Percentiles rank a stretch among this genome's conserved stretches.
These are phyloP conservation scores for Aspergillus hancockii DNA, from an alignment of 495 filamentous ascomycete species.

Conservation along the genomic window DNA sequence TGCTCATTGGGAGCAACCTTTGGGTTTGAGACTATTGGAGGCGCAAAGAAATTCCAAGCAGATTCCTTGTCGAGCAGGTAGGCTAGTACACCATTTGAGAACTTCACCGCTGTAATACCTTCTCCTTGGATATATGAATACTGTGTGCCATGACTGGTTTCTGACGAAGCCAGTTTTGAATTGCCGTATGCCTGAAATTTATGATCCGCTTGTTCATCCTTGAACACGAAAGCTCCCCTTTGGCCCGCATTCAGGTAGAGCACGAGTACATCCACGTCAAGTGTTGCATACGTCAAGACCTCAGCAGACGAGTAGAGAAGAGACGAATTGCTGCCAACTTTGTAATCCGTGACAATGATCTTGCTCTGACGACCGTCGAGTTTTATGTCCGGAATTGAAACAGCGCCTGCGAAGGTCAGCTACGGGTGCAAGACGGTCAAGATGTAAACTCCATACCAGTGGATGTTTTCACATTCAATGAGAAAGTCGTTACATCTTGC, in stretches of 20 bases:
- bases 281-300: slow-evolving; percentile 58
- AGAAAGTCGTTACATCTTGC: slow-evolving; percentile 53
- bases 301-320: slow-evolving; percentile 73
- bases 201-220: slow-evolving; percentile 36
- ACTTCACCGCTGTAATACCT: slow-evolving; percentile 47
- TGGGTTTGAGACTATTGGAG: slow-evolving; percentile 38
- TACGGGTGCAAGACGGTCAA: not conserved
- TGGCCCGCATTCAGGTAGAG: slow-evolving; percentile 66
- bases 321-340: slow-evolving; percentile 49
- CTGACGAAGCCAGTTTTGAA: slow-evolving; percentile 36
- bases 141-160: slow-evolving; percentile 49
- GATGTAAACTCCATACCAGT: slow-evolving; percentile 37
- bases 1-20: slow-evolving; percentile 51
- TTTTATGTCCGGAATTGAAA: slow-evolving; percentile 63
- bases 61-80: slow-evolving; percentile 50
- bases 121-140: slow-evolving; percentile 36
- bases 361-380: slow-evolving; percentile 72
- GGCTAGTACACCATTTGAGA: slow-evolving; percentile 52
- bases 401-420: slow-evolving; percentile 21
- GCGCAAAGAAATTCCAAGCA: slow-evolving; percentile 55
- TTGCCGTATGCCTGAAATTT: slow-evolving; percentile 48
- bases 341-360: slow-evolving; percentile 70
- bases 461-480: slow-evolving; percentile 57
- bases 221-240: slow-evolving; percentile 56
- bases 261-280: slow-evolving; percentile 49